Percentiles rank a stretch among this genome's conserved stretches.
Evolutionary conservation across 2,329 filamentous ascomycete genomes (phyloP).

Genomic region (Didymella glomerata): DNA sequence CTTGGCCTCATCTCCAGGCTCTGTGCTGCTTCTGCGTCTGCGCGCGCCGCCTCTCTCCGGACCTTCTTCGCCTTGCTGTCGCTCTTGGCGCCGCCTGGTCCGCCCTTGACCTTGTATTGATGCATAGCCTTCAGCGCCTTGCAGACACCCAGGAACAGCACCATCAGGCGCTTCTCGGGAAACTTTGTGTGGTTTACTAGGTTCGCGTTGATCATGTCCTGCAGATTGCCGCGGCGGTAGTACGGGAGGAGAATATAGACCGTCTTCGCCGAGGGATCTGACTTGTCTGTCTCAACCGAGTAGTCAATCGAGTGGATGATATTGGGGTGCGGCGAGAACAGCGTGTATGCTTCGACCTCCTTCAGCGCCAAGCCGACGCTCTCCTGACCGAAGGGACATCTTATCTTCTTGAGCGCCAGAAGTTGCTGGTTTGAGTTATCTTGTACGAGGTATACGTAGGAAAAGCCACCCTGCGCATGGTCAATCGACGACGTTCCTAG

Average conservation of each 20-base stretch:
- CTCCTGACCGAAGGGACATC: slow-evolving; percentile 96
- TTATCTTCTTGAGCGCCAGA: slow-evolving; percentile 97
- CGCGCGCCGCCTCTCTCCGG: slow-evolving; percentile 63
- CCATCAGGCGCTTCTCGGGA: slow-evolving; percentile 86
- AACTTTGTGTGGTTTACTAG: slow-evolving; percentile 93
- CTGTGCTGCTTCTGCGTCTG: slow-evolving; percentile 60
- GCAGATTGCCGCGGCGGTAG: slow-evolving; percentile 92
- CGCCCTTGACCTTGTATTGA: slow-evolving; percentile 74
- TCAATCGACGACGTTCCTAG: slow-evolving; percentile 9
- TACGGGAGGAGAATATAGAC: slow-evolving; percentile 97
- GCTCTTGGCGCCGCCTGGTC: slow-evolving; percentile 60
- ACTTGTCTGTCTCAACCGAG: slow-evolving; percentile 76
- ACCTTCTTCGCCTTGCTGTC: slow-evolving; percentile 64
- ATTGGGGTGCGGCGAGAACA: slow-evolving; percentile 82
- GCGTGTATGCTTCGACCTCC: slow-evolving; percentile 94
- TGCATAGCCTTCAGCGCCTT: slow-evolving; percentile 90
- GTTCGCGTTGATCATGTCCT: slow-evolving; percentile 99
- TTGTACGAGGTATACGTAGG: slow-evolving; percentile 98
- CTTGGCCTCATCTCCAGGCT: slow-evolving; percentile 54
- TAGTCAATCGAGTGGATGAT: slow-evolving; percentile 90
- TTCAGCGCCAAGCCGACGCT: slow-evolving; percentile 93
- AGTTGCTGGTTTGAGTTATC: slow-evolving; percentile 83
- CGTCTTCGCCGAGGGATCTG: slow-evolving; percentile 78
- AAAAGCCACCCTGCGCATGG: slow-evolving; percentile 81
- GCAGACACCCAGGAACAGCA: slow-evolving; percentile 90